These are phyloP conservation scores for Aspergillus puulaauensis DNA, from an alignment of 2,329 filamentous ascomycete species.

Conservation along the genomic window DNA sequence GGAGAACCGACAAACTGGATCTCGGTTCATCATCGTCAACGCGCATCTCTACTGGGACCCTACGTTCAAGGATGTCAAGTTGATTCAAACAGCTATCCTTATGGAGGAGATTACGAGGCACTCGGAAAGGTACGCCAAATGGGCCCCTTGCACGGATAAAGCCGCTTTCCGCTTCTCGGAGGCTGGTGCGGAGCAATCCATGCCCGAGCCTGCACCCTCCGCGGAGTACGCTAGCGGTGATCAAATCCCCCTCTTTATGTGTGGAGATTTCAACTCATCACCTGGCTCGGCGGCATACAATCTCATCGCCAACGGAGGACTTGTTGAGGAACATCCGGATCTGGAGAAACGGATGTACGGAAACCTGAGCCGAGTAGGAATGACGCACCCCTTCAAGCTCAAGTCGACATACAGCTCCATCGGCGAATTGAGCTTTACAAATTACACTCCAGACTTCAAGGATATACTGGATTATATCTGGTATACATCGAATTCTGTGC, in stretches of 20 bases:
- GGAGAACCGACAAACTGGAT: conserved; percentile 87
- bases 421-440: conserved; percentile 87
- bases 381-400: conserved; percentile 90
- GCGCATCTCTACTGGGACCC: conserved; percentile 96
- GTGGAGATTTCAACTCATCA: conserved; percentile 94
- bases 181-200: conserved; percentile 47
- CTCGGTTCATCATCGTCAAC: conserved; percentile 88
- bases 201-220: conserved; percentile 69
- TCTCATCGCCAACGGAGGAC: conserved; percentile 75
- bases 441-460: conserved; percentile 91
- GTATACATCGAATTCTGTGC: conserved; percentile 89
- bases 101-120: conserved; percentile 89
- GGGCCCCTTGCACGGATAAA: conserved; percentile 81
- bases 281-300: conserved; percentile 88
- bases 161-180: conserved; percentile 52
- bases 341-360: conserved; percentile 82
- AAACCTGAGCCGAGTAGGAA: conserved; percentile 87
- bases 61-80: conserved; percentile 85
- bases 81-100: conserved; percentile 91
- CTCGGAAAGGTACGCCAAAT: conserved; percentile 79
- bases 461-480: conserved; percentile 96
- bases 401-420: conserved; percentile 86
- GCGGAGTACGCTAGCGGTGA: conserved; percentile 82
- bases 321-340: conserved; percentile 77
- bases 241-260: conserved; percentile 86